Percentiles rank a stretch among this genome's conserved stretches.
Conservation (phyloP, 2,329 filamentous ascomycete genomes). For the Neocatenulostroma microsporum region DNA sequence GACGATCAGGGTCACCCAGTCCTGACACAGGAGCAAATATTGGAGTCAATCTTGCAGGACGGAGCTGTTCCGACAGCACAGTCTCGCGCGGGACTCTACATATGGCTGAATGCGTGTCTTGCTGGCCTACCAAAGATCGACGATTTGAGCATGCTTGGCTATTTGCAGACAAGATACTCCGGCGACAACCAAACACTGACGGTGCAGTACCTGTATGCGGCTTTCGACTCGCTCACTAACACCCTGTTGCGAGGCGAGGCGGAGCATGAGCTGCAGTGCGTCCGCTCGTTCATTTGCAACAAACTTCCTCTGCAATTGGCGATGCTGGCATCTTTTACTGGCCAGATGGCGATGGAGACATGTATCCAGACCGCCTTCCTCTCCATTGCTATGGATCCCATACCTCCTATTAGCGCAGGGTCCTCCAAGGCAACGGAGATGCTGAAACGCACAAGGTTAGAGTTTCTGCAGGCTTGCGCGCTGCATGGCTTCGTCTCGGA, state of each 20-base stretch:
- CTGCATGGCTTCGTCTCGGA: conserved; percentile 78
- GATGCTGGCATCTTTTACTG: conserved; percentile 50
- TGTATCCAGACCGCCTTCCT: conserved; percentile 60
- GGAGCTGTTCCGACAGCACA: conserved; percentile 62
- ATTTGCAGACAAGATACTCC: conserved; percentile 78
- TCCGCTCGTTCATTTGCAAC: conserved; percentile 82
- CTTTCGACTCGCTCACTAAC: conserved; percentile 85
- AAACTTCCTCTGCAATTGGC: conserved; percentile 56
- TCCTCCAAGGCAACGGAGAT: conserved; percentile 47
- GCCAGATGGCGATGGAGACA: conserved; percentile 53
- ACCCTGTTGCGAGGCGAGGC: conserved; percentile 65
- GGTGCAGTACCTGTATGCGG: conserved; percentile 75
- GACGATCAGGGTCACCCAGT: conserved; percentile 54
- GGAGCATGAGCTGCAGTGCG: conserved; percentile 55
- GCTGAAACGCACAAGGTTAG: conserved; percentile 60
- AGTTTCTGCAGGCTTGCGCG: conserved; percentile 87
- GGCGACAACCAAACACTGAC: conserved; percentile 70
- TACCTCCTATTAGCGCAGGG: conserved; percentile 57
- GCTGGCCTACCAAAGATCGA: conserved; percentile 76
- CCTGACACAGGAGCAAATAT: conserved; percentile 54
- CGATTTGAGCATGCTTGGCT: conserved; percentile 67
- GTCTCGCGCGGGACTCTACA: conserved; percentile 72
- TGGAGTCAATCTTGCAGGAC: conserved; percentile 16
- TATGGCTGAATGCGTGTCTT: conserved; percentile 77
- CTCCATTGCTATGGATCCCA: conserved; percentile 58